Base-by-base conservation (phyloP, 306 rosid species). In the Senna siamea region DNA sequence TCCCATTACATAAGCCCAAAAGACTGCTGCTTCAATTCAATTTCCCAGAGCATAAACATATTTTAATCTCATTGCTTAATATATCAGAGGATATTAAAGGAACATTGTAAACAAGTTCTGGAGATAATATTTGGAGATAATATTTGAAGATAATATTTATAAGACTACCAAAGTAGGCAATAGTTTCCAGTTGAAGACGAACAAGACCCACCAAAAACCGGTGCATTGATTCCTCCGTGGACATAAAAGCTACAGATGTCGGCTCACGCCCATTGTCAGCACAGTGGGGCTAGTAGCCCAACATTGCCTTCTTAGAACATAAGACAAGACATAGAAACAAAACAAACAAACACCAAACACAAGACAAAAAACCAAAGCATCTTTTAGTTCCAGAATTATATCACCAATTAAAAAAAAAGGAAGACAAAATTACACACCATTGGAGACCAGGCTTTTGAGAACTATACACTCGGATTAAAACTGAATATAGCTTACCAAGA, bases 221-320 rank as follows among this genome's bases (percentile, higher is more conserved):
- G 91, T 87, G 97, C 96, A 94, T 77, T 84, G 97, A 86, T 87
- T 86, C 97, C 92, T 92, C 93, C 97, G 80, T 85, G 97, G 89
- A 87, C 86, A 89, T 89, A 84, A 94, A 89, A 94, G 99, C 99
- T 88, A 94, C 95, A 89, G 99, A 88, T 65, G 95, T 89, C 99
- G 82, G 99, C 97, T 90, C 99, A 94, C 96, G 85, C 92, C 97
- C 97, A 88, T 92, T 89, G 95, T 89, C 97, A 91, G 94, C 98
- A 89, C 96, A 94, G 88, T 90, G 97, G 98, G 98, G 94, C 97
- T 85, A 94, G 95, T 91, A 87, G 92, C 91, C 96, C 97, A 87
- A 91, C 95, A 92, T 94, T 92, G 97, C 92, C 99, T 88, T 94
- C 99, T 94, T 81, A 88, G 91, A 91, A 82, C 89, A 92, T 83